A percentile compares a stretch with the other conserved stretches of the same genome.
Evolutionary conservation across 2,329 filamentous ascomycete genomes (phyloP).

Genomic region (Purpureocillium lavendulum): DNA sequence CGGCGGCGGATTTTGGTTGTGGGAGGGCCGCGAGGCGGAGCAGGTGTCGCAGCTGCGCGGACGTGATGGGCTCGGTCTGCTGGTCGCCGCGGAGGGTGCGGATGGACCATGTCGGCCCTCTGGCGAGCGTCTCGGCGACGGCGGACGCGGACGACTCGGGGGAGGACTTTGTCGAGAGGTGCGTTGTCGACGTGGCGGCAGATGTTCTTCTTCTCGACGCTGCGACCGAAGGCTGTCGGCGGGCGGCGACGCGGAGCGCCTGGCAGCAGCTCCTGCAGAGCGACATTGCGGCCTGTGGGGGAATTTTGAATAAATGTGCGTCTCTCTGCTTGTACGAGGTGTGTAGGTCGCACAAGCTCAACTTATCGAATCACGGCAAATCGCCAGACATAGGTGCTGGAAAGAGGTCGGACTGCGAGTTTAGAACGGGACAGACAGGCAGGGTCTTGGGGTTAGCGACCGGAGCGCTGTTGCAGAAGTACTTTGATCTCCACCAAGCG

Average conservation of each 20-base stretch:
- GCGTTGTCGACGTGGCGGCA: constrained; percentile 4
- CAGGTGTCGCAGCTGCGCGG: constrained; percentile 69
- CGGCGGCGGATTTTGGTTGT: constrained; percentile 49
- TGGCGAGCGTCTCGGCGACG: constrained; percentile 46
- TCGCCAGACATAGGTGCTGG: no score
- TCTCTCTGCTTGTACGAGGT: no score
- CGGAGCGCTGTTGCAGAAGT: no score
- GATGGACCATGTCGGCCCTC: constrained; percentile 73
- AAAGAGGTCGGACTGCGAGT: no score
- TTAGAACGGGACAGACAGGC: no score
- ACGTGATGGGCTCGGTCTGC: constrained; percentile 42
- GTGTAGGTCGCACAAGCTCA: no score
- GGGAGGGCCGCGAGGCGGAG: constrained; percentile 85
- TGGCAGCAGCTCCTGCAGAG: constrained; percentile 22
- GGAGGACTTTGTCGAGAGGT: constrained; percentile 7
- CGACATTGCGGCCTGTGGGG: constrained; percentile 15
- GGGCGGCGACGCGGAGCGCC: constrained; percentile 14
- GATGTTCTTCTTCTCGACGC: not conserved
- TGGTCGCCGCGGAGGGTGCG: constrained; percentile 44
- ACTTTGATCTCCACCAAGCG: not conserved
- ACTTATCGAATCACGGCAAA: no score
- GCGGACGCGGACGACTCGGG: not conserved
- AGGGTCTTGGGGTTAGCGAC: no score
- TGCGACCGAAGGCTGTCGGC: constrained; percentile 1
- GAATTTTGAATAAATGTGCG: not conserved